Base-by-base conservation (phyloP, 1,139 yeast species). In the Lizanozyma gosingica region DNA sequence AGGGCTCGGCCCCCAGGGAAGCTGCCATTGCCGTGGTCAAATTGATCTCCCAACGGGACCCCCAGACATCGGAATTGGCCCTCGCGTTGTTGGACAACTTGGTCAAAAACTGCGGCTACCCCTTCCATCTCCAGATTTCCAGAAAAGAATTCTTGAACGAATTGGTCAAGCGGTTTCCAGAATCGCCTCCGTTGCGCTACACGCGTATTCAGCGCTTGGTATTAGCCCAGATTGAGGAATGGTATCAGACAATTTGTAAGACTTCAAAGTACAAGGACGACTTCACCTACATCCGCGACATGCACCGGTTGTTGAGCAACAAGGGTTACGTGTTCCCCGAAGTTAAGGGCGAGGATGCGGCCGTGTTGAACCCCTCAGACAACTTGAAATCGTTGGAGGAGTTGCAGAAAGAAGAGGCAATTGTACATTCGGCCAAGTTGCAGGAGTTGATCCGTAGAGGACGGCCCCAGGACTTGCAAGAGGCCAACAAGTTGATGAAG, bases 61-160 rank as follows among this genome's bases (percentile, higher is more conserved):
- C 94, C 0, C 95, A 85, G 55, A 84, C 90, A 18, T 65, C 78
- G 14, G 81, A 76, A 55, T 63, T 76, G 59, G 81, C 81, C 3
- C 57, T 60, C 63, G 51, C 72, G 3, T 57, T 83, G 41, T 75
- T 92, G 50, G 99, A 92, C 57, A 88, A 87, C 45, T 71, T 94
- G 52, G 98, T 92, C 41, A 92, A 92, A 65, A 92, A 92, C 63
- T 92, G 99, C 67, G 98, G 98, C 2, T 94, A 90, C 60, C 97
- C 98, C 3, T 80, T 92, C 65, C 98, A 92, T 49, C 71, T 92
- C 41, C 98, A 94, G 63, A 86, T 92, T 41, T 85, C 96, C 6
- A 76, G 97, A 47, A 92, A 92, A 62, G 98, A 92, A 57, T 92
- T 92, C 52, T 71, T 92, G 55, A 92, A 92, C 60, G 96, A 88